Base-by-base conservation (phyloP, 2,329 filamentous ascomycete species). In the Metarhizium rileyi region DNA sequence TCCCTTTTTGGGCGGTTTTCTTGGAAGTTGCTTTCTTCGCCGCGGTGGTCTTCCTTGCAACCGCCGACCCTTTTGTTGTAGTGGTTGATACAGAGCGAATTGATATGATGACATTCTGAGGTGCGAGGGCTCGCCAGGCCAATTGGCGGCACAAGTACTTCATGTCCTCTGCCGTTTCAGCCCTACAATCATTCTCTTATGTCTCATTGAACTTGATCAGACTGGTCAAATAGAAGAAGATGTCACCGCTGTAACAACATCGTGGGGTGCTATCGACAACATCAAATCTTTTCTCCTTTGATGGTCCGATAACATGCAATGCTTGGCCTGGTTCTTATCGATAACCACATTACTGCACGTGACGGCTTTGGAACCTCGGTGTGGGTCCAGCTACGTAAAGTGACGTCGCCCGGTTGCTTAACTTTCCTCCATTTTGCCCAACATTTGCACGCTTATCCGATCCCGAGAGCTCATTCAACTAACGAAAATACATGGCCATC, bases 71-170 rank as follows among this genome's bases (percentile, higher is more conserved):
- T n/a, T 54, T 33, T 41, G 47, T 51, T 41, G 53, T 25, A 44
- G 55, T 59, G 4, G 60, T 63, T 44, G 63, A 62, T 41, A 65
- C 46, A 30, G 53, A 36, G 40, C 62, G 55, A 43, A 50, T 20
- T 52, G 54, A n/a, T n/a, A n/a, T n/a, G 42, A 27, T 27, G 10
- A 12, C 20, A 26, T 53, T 45, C 22, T 50, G 55, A 47, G 52
- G 44, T 26, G 59, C 50, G 49, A 49, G 35, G 54, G 56, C 52
- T 55, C 61, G 52, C 46, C 55, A 53, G 52, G 54, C 58, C 55
- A 56, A 57, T 36, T 55, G 49, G 50, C 57, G 61, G 53, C 59
- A 54, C 54, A 61, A 43, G 50, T 58, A 52, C 52, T 57, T 66
- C 65, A 67, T 67, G 53, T 53, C 59, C 47, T 53, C 46, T 25